Base-by-base conservation (phyloP, 805 yeast genomes). In the Metschnikowia amazonensis region DNA sequence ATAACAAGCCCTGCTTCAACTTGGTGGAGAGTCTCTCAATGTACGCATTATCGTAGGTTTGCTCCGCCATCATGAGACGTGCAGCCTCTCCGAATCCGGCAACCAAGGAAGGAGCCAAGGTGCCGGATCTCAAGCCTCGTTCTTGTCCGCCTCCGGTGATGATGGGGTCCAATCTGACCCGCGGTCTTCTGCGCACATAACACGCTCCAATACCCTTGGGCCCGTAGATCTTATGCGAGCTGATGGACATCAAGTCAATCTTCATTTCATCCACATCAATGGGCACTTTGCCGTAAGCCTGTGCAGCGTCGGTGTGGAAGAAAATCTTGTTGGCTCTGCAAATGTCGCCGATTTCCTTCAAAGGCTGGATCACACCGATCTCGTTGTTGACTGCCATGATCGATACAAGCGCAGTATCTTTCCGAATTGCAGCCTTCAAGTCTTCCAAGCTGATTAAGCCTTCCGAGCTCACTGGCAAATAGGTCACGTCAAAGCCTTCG, bases 131-230 rank as follows among this genome's bases (percentile, higher is more conserved):
- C 60, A 94, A 75, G 48, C 99, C 99, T 74, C 99, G 85, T 72
- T 94, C 99, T 72, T 94, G 99, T 43, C 99, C 99, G 70, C 99
- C 99, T 55, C 99, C 99, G 49, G 89, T 85, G 56, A 94, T 86
- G 45, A 94, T 74, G 18, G 99, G 97, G 53, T 90, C 97, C 50
- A 94, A 65, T 77, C 99, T 86, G 41, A 94, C 99, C 70, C 99
- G 84, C 51, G 99, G 99, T 69, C 99, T 84, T 77, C 99, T 86
- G 71, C 99, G 83, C 32, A 94, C 92, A 62, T 78, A 94, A 56
- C 90, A 75, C 8, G 99, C 99, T 60, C 99, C 99, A 49, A 89
- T 80, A 51, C 99, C 99, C 80, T 84, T 94, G 56, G 99, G 99
- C 5, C 99, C 99, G 68, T 94, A 94, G 51, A 94, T 84, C 72